Conservation (phyloP, 2,329 filamentous ascomycete species). For the Pseudogymnoascus sp. region DNA sequence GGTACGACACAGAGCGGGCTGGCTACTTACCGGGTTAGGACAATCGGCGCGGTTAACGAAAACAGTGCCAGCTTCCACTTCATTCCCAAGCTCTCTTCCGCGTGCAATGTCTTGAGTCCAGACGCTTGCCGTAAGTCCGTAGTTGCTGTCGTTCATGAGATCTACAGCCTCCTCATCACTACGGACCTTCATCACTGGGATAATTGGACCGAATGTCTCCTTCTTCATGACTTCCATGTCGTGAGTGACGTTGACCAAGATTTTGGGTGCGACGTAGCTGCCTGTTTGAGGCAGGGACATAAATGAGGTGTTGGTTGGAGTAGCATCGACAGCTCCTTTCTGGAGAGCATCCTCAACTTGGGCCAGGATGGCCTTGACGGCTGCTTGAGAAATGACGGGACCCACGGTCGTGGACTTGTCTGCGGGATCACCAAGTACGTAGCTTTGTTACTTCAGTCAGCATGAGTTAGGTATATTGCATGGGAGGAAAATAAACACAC, state of each 20-base stretch:
- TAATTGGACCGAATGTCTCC: constrained; percentile 56
- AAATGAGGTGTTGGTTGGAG: background rate
- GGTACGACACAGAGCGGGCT: background rate
- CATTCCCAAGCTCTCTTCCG: constrained; percentile 45
- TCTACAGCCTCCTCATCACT: constrained; percentile 52
- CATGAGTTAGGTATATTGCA: background rate
- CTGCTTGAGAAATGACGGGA: constrained; percentile 56
- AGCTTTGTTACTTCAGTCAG: constrained; percentile 37
- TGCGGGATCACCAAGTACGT: constrained; percentile 56
- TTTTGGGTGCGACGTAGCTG: constrained; percentile 51
- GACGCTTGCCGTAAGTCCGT: constrained; percentile 50
- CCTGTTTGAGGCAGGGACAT: constrained; percentile 51
- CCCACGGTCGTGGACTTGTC: constrained; percentile 34
- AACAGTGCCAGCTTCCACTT: constrained; percentile 50
- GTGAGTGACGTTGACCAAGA: constrained; percentile 50
- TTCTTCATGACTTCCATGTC: constrained; percentile 48
- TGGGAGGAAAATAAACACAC: constrained; percentile 11
- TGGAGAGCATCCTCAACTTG: constrained; percentile 47
- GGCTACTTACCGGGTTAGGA: constrained; percentile 59
- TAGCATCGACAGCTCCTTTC: constrained; percentile 38
- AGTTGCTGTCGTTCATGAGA: constrained; percentile 45
- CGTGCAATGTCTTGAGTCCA: constrained; percentile 47
- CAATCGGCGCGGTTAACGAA: constrained; percentile 77
- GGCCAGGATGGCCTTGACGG: constrained; percentile 46
- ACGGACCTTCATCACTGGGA: constrained; percentile 54